Percentiles rank a stretch among this genome's conserved stretches.
Evolutionary conservation across 2,329 filamentous ascomycete genomes (phyloP).

Genomic region (Xylaria multiplex): DNA sequence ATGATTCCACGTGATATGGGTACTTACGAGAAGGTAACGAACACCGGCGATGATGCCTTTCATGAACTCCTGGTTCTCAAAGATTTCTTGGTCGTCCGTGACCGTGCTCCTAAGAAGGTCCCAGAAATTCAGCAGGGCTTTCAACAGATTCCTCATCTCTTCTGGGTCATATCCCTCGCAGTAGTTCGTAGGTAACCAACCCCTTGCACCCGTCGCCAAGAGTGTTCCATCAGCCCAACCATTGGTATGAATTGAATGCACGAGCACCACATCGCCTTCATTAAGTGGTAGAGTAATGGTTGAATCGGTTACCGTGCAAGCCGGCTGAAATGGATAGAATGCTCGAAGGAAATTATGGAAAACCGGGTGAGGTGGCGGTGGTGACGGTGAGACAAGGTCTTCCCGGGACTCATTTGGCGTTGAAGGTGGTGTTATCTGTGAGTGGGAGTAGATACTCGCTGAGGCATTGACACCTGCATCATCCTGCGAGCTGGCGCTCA

Average conservation of each 20-base stretch:
- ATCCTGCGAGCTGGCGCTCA: conserved; percentile 45
- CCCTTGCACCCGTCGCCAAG: conserved; percentile 83
- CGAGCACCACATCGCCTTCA: conserved; percentile 89
- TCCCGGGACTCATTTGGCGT: conserved; percentile 77
- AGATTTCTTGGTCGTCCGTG: conserved; percentile 79
- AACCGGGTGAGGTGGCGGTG: conserved; percentile 65
- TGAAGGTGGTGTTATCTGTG: conserved; percentile 80
- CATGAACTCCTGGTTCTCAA: conserved; percentile 93
- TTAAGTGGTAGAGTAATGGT: conserved; percentile 90
- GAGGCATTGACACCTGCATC: conserved; percentile 43
- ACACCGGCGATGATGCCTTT: conserved; percentile 94
- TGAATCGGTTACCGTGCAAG: conserved; percentile 78
- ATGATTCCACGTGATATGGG: background rate
- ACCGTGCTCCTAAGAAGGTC: conserved; percentile 84
- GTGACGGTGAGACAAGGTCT: conserved; percentile 57
- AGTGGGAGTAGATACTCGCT: conserved; percentile 57
- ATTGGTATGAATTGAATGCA: conserved; percentile 97
- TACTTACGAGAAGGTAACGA: conserved; percentile 83
- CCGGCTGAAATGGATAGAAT: conserved; percentile 90
- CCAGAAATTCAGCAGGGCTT: conserved; percentile 91
- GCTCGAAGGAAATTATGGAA: conserved; percentile 96
- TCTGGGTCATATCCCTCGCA: conserved; percentile 94
- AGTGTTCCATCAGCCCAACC: conserved; percentile 98
- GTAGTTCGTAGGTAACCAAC: conserved; percentile 98
- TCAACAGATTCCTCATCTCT: conserved; percentile 84